phyloP scores from a whole-genome alignment of 441 rosid genomes.

The Viola pubescens region DNA sequence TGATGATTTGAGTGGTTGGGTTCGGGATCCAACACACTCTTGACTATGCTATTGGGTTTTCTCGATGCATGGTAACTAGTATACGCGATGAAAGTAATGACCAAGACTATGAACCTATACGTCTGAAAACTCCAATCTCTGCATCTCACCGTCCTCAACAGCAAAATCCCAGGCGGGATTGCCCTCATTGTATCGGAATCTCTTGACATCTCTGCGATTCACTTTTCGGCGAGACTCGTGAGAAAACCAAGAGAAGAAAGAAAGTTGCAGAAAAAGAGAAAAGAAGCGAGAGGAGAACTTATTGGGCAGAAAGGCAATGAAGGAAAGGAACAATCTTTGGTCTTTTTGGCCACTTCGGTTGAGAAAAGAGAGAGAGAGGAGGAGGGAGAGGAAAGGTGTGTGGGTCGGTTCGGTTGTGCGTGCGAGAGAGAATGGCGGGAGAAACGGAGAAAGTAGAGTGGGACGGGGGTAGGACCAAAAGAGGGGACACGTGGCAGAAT shows the following conservation, averaged over 20 bases:
- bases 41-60: slow-evolving; percentile 86
- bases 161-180: slow-evolving; percentile 65
- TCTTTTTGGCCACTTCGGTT: neutral
- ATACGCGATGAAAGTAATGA: slow-evolving; percentile 70
- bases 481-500: slow-evolving; percentile 28
- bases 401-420: slow-evolving; percentile 9
- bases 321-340: neutral
- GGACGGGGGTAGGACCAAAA: neutral
- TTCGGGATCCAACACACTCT: slow-evolving; percentile 62
- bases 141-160: slow-evolving; percentile 51
- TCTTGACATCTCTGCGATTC: slow-evolving; percentile 26
- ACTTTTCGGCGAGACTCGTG: neutral
- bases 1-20: neutral
- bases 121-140: slow-evolving; percentile 58
- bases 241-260: neutral
- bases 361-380: slow-evolving; percentile 6
- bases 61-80: slow-evolving; percentile 82
- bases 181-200: slow-evolving; percentile 33
- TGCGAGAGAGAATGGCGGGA: slow-evolving; percentile 63
- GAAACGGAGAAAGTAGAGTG: slow-evolving; percentile 13
- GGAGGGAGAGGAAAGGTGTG: slow-evolving; percentile 30
- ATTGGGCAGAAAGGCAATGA: neutral
- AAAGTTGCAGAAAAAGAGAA: neutral
- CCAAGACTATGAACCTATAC: slow-evolving; percentile 52
- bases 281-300: neutral